Evolutionary conservation across 768 basidiomycete species (phyloP).

Genomic region (Kondoa malvinella): DNA sequence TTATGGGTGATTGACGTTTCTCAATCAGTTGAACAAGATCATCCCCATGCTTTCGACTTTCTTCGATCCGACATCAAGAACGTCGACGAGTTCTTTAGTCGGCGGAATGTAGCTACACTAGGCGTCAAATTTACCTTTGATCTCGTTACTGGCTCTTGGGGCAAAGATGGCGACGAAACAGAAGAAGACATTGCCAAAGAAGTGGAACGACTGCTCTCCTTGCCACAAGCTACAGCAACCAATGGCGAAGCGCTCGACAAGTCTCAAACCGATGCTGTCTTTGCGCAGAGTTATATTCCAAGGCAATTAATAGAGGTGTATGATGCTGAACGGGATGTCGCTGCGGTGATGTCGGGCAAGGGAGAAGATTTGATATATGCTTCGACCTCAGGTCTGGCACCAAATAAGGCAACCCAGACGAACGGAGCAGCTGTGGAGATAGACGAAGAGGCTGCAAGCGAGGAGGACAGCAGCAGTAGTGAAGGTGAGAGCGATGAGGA

Average conservation of each 20-base stretch:
- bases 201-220: slow-evolving; percentile 19
- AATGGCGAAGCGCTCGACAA: slow-evolving; percentile 40
- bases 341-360: slow-evolving; percentile 51
- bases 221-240: slow-evolving; percentile 30
- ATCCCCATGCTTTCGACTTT: slow-evolving; percentile 91
- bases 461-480: slow-evolving; percentile 29
- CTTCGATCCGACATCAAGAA: slow-evolving; percentile 80
- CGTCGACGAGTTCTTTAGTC: slow-evolving; percentile 75
- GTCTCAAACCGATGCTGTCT: slow-evolving; percentile 66
- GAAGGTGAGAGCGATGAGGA: slow-evolving; percentile 34
- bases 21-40: slow-evolving; percentile 95
- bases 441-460: slow-evolving; percentile 28
- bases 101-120: slow-evolving; percentile 54
- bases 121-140: slow-evolving; percentile 73
- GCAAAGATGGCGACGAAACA: slow-evolving; percentile 17
- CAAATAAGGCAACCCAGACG: slow-evolving; percentile 17
- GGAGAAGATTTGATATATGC: slow-evolving; percentile 66
- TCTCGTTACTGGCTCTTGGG: slow-evolving; percentile 45
- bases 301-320: slow-evolving; percentile 78
- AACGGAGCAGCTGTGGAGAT: slow-evolving; percentile 27
- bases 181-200: slow-evolving; percentile 18
- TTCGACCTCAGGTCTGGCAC: slow-evolving; percentile 57
- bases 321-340: slow-evolving; percentile 85
- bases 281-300: slow-evolving; percentile 81
- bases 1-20: slow-evolving; percentile 94